These are phyloP conservation scores for Actinomucor elegans DNA, from an alignment of 371 early-diverging fungal species.

Conservation along the genomic window DNA sequence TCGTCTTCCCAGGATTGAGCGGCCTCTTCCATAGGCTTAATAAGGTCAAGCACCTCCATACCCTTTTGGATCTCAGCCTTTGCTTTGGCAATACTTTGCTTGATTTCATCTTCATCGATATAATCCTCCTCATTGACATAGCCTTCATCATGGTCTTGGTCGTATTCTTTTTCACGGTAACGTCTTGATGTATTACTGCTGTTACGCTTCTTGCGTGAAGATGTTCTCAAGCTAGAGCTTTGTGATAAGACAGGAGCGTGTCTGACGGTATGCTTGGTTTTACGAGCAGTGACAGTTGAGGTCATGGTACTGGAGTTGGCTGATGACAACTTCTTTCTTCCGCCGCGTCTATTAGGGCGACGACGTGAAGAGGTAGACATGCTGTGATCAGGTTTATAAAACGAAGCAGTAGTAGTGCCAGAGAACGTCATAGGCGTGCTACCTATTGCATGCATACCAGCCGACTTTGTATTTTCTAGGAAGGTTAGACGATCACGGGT, in stretches of 20 bases:
- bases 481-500: conserved; percentile 39
- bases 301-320: conserved; percentile 30
- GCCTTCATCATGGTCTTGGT: conserved; percentile 33
- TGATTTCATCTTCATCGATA: conserved; percentile 42
- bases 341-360: conserved; percentile 12
- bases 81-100: conserved; percentile 61
- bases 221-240: conserved; percentile 15
- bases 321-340: conserved; percentile 15
- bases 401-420: conserved; percentile 12
- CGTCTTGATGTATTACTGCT: not conserved
- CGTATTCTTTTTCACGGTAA: conserved; percentile 8
- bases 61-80: conserved; percentile 62
- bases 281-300: conserved; percentile 10
- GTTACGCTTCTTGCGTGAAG: not conserved
- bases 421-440: conserved; percentile 28
- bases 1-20: conserved; percentile 48
- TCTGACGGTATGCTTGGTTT: conserved; percentile 10
- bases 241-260: conserved; percentile 15
- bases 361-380: conserved; percentile 4
- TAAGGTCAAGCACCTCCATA: conserved; percentile 52
- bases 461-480: conserved; percentile 29
- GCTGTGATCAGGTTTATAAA: conserved; percentile 12
- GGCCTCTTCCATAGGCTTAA: conserved; percentile 43
- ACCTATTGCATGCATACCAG: conserved; percentile 24
- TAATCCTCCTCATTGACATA: conserved; percentile 26